phyloP scores from a whole-genome alignment of 2,329 filamentous ascomycete genomes.

The Talaromyces sp. region DNA sequence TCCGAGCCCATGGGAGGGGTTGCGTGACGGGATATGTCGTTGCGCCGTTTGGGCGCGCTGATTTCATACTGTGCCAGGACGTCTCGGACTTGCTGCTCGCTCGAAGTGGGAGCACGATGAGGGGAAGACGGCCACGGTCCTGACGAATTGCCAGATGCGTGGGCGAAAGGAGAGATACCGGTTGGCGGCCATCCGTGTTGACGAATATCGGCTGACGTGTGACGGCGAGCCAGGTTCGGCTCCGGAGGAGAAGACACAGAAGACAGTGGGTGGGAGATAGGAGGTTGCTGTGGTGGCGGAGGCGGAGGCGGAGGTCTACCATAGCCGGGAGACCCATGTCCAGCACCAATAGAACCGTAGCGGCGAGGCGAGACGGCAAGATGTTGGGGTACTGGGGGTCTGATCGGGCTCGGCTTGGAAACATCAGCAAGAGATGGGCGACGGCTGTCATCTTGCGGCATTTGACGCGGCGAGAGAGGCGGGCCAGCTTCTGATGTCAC shows the following conservation, averaged over 20 bases:
- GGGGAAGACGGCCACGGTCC: slow-evolving; percentile 65
- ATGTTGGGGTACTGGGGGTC: slow-evolving; percentile 75
- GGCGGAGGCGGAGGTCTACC: slow-evolving; percentile 63
- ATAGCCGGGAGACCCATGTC: slow-evolving; percentile 66
- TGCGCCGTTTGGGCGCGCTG: slow-evolving; percentile 46
- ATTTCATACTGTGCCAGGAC: slow-evolving; percentile 62
- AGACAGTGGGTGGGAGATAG: slow-evolving; percentile 58
- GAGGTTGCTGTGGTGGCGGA: slow-evolving; percentile 54
- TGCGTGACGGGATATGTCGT: slow-evolving; percentile 45
- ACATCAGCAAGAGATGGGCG: slow-evolving; percentile 62
- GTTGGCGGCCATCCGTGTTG: slow-evolving; percentile 68
- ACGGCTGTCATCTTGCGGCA: slow-evolving; percentile 78
- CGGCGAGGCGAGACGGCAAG: slow-evolving; percentile 72
- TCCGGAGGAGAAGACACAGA: slow-evolving; percentile 51
- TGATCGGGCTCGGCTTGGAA: slow-evolving; percentile 61
- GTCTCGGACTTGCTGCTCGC: slow-evolving; percentile 60
- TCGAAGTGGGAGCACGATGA: slow-evolving; percentile 44
- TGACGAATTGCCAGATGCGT: slow-evolving; percentile 57
- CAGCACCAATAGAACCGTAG: slow-evolving; percentile 77
- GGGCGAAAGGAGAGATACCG: slow-evolving; percentile 59
- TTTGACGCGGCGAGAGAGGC: slow-evolving; percentile 80
- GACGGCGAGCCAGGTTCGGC: slow-evolving; percentile 69
- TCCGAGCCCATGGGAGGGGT: slow-evolving; percentile 41
- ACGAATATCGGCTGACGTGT: slow-evolving; percentile 94
- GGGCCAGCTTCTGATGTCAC: slow-evolving; percentile 59